phyloP scores from a whole-genome alignment of 2,329 filamentous ascomycete species.

The Ceratocystis destructans region DNA sequence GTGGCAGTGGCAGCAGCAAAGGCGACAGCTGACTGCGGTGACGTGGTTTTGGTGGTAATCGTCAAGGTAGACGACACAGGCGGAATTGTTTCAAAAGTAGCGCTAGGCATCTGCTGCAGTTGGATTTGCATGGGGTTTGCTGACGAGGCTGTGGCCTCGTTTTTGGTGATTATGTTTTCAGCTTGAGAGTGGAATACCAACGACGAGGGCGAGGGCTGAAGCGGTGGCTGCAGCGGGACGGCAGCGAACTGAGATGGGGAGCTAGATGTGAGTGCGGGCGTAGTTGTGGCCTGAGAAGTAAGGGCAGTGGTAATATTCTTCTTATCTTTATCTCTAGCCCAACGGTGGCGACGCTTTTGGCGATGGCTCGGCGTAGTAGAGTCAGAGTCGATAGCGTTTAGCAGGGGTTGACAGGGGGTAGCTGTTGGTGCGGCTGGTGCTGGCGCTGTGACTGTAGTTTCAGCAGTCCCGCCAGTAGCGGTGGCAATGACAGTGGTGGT shows the following conservation, averaged over 20 bases:
- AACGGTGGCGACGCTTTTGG: slow-evolving; percentile 2
- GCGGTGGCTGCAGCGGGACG: background rate
- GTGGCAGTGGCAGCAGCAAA: background rate
- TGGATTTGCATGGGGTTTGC: background rate
- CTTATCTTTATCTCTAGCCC: background rate
- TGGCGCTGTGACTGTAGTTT: background rate
- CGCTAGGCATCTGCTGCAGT: slow-evolving; percentile 5
- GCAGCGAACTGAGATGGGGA: background rate
- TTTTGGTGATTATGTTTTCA: background rate
- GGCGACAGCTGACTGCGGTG: slow-evolving; percentile 3
- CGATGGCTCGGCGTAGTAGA: background rate
- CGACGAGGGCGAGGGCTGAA: background rate
- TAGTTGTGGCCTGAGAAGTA: background rate
- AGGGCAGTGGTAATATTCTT: background rate
- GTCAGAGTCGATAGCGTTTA: background rate
- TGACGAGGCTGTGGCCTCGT: background rate
- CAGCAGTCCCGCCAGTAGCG: background rate
- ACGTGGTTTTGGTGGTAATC: slow-evolving; percentile 1
- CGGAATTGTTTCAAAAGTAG: slow-evolving; percentile 2
- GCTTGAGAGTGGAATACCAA: background rate
- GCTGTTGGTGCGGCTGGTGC: background rate
- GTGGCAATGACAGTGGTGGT: slow-evolving; percentile 1
- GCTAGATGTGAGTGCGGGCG: slow-evolving; percentile 1
- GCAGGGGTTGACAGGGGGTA: background rate
- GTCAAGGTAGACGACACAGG: background rate